Conservation (phyloP, 176 grass and related monocot species). For the Oryza punctata region DNA sequence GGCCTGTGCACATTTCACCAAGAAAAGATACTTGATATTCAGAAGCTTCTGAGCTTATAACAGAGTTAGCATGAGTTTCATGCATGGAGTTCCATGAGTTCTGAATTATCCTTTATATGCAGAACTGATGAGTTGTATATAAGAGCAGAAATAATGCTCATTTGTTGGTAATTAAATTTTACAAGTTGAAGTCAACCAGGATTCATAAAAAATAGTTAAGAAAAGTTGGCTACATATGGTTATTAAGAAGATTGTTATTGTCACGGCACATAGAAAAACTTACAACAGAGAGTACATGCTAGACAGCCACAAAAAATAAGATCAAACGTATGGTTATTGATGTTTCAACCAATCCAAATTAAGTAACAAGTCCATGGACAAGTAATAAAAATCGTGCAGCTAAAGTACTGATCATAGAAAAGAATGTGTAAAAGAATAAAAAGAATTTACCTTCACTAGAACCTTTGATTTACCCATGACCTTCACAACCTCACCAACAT, state of each 20-base stretch:
- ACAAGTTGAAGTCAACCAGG: background rate
- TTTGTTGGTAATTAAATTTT: background rate
- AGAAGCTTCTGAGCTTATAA: background rate
- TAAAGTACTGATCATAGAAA: background rate
- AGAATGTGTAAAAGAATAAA: background rate
- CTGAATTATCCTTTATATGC: background rate
- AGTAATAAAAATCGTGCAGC: background rate
- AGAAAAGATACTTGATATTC: background rate
- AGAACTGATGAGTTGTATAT: background rate
- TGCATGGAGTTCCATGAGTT: background rate
- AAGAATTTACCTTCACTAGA: constrained; percentile 81
- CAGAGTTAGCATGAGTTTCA: background rate
- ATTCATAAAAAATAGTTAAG: background rate
- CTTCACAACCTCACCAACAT: constrained; percentile 97
- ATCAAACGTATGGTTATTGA: background rate
- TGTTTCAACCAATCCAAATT: background rate
- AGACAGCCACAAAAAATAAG: background rate
- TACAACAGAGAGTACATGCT: background rate
- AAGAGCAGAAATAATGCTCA: background rate
- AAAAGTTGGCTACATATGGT: background rate
- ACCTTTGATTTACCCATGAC: constrained; percentile 99
- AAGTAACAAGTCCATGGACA: background rate
- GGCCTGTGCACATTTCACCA: background rate
- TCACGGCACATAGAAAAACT: background rate
- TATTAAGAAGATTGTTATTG: background rate